Evolutionary conservation across 2,329 filamentous ascomycete species (phyloP), one percentile per base, ranked within the genome.

Genomic region (Aschersonia sp.): DNA sequence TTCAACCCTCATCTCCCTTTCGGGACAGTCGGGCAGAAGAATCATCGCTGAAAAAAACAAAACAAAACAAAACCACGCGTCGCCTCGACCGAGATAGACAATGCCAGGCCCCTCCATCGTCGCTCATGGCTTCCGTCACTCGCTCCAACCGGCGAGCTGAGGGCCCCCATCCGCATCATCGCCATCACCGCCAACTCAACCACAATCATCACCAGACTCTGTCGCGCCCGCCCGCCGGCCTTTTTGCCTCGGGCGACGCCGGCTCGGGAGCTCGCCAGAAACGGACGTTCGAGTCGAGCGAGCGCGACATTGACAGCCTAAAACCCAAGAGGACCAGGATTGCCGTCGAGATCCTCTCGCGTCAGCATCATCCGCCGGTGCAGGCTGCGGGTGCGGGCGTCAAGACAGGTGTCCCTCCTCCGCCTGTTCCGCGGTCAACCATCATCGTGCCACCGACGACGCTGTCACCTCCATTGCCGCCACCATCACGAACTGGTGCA

Each of bases 41-140:
- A 22, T 22, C 22, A 22, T 4, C 22, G 22, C 22, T 22, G 22
- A 22, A 4, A 22, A 22, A 22, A 22, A 22, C 22, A 22, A 22
- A 22, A 22, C 22, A 22, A 22, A 4, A 22, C 22, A 22, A 22
- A 22, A 22, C 22, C 22, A 22, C 22, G 22, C 22, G 22, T 22
- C 37, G 48, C 53, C 51, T 45, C 46, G 53, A 48, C 51, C 53
- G 53, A 50, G 51, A 47, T 52, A 59, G 59, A 66, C 58, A 57
- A 66, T 66, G 64, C 62, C 59, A 59, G 62, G 59, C 58, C 57
- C 56, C 53, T 54, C 49, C 51, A 54, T 55, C 51, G 55, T 55
- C 59, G 58, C 61, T 66, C 64, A 74, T 74, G 70, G 70, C 71
- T 58, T 72, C 71, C 57, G 61, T 68, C 62, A 72, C 70, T 58